Evolutionary conservation across 1,284 basidiomycete genomes (phyloP), one percentile per base, ranked within the genome.

Genomic region (Amylostereum areolatum): DNA sequence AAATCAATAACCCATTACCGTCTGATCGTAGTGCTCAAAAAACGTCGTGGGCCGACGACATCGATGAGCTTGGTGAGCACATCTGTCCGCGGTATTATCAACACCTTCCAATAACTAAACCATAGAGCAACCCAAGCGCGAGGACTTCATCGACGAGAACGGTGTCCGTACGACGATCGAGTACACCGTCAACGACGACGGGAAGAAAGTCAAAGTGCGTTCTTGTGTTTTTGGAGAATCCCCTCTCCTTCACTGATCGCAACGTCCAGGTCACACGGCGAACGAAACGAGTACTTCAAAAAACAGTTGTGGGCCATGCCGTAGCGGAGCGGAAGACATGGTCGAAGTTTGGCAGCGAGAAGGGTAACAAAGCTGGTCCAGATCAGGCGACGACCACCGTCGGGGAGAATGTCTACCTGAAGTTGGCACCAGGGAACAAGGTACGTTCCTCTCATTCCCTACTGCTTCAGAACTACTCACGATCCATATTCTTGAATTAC

Each of bases 331-430:
- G 96, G 44, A 90, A 97, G 69, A 83, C 81, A 54, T 97, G 93
- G 94, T 64, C 83, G 33, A 99, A 98, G 71, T 99, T 99, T 65
- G 96, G 96, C 3, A 76, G 81, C 59, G 97, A 99, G 70, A 89
- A 84, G 68, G 91, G 91, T 39, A 92, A 85, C 62, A 81, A 88
- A 46, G 70, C 89, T 4, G 97, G 97, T 5, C 96, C 95, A 8
- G 92, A 98, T 73, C 77, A 85, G 40, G 89, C 92, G 25, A 99
- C 97, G 3, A 99, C 97, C 3, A 97, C 95, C 2, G 89, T 99
- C 37, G 96, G 91, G 48, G 97, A 99, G 73, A 89, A 87, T 57
- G 82, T 99, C 30, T 66, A 78, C 18, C 75, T 99, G 63, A 96
- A 94, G 68, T 67, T 99, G 47, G 84, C 78, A 44, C 85, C 89